Conservation (phyloP, 2,329 filamentous ascomycete species). For the Pseudonectria buxi region DNA sequence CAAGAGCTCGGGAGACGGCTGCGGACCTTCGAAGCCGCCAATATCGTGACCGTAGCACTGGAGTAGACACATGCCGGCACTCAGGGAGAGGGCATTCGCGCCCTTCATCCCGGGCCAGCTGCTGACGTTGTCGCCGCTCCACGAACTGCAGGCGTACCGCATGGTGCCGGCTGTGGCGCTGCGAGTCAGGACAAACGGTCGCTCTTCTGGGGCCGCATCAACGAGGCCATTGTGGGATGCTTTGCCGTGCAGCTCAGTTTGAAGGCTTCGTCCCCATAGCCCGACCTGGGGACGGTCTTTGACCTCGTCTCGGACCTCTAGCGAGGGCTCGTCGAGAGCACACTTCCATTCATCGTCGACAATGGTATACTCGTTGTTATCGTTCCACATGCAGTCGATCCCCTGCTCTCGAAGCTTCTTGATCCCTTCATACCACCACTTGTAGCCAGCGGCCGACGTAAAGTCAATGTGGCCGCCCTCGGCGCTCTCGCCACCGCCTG, state of each 20-base stretch:
- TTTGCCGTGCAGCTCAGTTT: slow-evolving; percentile 66
- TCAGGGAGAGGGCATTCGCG: slow-evolving; percentile 61
- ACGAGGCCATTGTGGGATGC: slow-evolving; percentile 62
- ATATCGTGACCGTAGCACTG: slow-evolving; percentile 70
- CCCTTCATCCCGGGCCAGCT: slow-evolving; percentile 69
- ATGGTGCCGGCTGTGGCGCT: slow-evolving; percentile 66
- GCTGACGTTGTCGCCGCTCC: slow-evolving; percentile 70
- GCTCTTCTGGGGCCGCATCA: slow-evolving; percentile 48
- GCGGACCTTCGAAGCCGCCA: slow-evolving; percentile 67
- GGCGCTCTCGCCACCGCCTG: slow-evolving; percentile 62
- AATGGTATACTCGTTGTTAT: slow-evolving; percentile 70
- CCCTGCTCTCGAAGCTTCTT: slow-evolving; percentile 54
- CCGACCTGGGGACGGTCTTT: slow-evolving; percentile 46
- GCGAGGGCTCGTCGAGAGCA: slow-evolving; percentile 39
- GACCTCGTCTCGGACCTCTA: slow-evolving; percentile 29
- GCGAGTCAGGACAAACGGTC: slow-evolving; percentile 63
- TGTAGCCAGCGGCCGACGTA: slow-evolving; percentile 57
- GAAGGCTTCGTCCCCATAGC: slow-evolving; percentile 61
- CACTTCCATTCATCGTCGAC: slow-evolving; percentile 60
- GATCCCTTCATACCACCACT: slow-evolving; percentile 67
- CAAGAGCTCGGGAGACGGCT: slow-evolving; percentile 63
- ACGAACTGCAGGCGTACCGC: slow-evolving; percentile 63
- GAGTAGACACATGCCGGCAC: slow-evolving; percentile 60
- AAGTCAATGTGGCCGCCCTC: slow-evolving; percentile 69
- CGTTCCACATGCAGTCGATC: slow-evolving; percentile 72